Evolutionary conservation across 78 protist genomes (phyloP).

Genomic region (Planoprotostelium fungivorum): DNA sequence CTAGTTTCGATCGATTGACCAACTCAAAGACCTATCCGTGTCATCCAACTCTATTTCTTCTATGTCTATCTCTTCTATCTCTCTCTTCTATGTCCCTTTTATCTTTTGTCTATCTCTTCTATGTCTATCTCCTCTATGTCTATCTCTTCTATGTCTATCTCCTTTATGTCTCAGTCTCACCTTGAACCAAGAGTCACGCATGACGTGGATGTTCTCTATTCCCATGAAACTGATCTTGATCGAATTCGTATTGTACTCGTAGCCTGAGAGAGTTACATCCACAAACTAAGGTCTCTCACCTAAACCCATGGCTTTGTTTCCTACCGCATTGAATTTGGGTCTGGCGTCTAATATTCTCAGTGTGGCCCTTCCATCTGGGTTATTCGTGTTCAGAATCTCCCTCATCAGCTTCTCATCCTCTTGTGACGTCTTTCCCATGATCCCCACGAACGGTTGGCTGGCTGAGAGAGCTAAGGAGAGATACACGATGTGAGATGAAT

Average conservation of each 20-base stretch:
- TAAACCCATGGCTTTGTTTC: conserved; percentile 41
- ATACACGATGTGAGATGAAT: neutral
- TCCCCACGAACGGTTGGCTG: neutral
- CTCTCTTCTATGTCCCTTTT: no score
- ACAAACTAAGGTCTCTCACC: conserved; percentile 5
- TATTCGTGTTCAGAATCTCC: neutral
- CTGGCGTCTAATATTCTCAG: conserved; percentile 22
- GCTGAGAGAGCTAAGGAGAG: neutral
- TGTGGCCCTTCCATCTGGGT: neutral
- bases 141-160: no score
- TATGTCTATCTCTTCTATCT: no score
- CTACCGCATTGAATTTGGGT: conserved; percentile 35
- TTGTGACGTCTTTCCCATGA: neutral
- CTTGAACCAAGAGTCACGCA: conserved; percentile 49
- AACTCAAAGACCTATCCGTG: neutral
- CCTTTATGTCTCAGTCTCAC: conserved; percentile 3
- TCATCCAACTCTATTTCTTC: no score
- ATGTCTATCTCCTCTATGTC: no score
- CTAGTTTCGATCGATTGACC: neutral
- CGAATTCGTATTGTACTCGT: neutral
- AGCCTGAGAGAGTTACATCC: no score
- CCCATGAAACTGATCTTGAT: conserved; percentile 30
- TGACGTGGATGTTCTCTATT: conserved; percentile 85
- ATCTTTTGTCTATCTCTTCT: no score
- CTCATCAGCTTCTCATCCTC: neutral